Evolutionary conservation across 495 filamentous ascomycete genomes (phyloP), one percentile per base, ranked within the genome.

Genomic region (Penicillium verhagenii): DNA sequence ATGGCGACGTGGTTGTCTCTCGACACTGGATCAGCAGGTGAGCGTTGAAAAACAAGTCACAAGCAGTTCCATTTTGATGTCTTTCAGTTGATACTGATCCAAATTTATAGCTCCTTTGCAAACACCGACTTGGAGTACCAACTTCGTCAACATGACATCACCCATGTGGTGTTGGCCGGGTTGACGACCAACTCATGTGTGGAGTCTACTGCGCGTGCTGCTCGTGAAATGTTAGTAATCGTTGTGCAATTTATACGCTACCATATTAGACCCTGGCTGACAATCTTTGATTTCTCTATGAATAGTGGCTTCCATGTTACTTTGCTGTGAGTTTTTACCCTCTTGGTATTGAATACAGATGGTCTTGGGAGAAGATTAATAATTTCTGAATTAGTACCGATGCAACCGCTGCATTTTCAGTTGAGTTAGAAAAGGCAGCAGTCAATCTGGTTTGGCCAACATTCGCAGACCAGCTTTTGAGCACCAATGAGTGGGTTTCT

Each of bases 11-110:
- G 23, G 50, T 52, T 31, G 50, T 52, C 38, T 52, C 50, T 44
- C 37, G 50, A 52, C 50, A 52, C 38, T 52, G 50, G 50, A 52
- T 43, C 38, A 52, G 50, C 50, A 52, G 38, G 50, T 52, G 7
- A 51, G 25, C 33, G 9, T 42, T 42, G 20, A 16, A 42, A 42
- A 19, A 8, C 18, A n/a, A 42, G 20, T 42, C 14, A 0, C n/a
- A 39, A 10, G 18, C 38, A 16, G 20, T 4, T 8, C n/a, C 9
- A n/a, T 20, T 23, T 2, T 42, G n/a, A 11, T 42, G 35, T 42
- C 2, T 42, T 2, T 6, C 3, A 3, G n/a, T 0, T 1, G 38
- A 42, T 18, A 47, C 26, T 24, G 16, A 45, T 44, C 6, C 25
- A 54, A 38, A n/a, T 45, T n/a, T n/a, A 16, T 37, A 55, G 44